phyloP scores from a whole-genome alignment of 2,329 filamentous ascomycete species.

The Fusarium tjaetaba region DNA sequence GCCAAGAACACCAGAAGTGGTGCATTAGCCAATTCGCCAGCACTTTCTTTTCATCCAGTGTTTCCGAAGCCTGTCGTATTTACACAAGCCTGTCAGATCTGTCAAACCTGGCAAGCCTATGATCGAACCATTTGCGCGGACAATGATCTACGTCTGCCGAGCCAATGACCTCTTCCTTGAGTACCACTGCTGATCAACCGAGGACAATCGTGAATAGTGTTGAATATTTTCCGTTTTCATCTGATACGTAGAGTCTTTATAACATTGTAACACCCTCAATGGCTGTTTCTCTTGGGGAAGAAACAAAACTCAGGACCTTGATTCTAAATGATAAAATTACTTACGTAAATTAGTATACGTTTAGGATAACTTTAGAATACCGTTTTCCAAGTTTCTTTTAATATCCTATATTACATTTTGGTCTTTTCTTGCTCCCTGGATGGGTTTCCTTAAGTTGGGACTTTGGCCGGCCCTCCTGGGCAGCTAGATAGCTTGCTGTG shows the following conservation, averaged over 20 bases:
- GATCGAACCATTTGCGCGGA: too few relatives aligned
- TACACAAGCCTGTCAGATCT: too few relatives aligned
- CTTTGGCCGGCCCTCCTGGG: not conserved
- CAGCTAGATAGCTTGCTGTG: too few relatives aligned
- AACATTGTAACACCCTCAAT: fast-evolving
- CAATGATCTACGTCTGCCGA: too few relatives aligned
- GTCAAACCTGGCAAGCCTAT: too few relatives aligned
- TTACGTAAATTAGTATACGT: fast-evolving
- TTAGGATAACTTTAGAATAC: not conserved
- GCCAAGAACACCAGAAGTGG: not conserved
- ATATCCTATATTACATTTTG: fast-evolving
- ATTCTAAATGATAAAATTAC: not conserved
- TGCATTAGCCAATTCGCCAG: too few relatives aligned
- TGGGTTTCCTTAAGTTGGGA: not conserved
- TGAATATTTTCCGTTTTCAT: not conserved
- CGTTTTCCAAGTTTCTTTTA: fast-evolving
- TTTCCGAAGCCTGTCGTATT: not conserved
- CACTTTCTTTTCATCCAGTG: too few relatives aligned
- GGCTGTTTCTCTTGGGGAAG: not conserved
- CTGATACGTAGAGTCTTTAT: fast-evolving
- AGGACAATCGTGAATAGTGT: fast-evolving
- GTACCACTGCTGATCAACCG: fast-evolving
- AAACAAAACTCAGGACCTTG: not conserved
- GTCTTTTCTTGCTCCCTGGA: fast-evolving
- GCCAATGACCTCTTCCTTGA: fast-evolving